Evolutionary conservation across 805 yeast species (phyloP), one percentile per base, ranked within the genome.

Genomic region (Scheffersomyces amazonensis): DNA sequence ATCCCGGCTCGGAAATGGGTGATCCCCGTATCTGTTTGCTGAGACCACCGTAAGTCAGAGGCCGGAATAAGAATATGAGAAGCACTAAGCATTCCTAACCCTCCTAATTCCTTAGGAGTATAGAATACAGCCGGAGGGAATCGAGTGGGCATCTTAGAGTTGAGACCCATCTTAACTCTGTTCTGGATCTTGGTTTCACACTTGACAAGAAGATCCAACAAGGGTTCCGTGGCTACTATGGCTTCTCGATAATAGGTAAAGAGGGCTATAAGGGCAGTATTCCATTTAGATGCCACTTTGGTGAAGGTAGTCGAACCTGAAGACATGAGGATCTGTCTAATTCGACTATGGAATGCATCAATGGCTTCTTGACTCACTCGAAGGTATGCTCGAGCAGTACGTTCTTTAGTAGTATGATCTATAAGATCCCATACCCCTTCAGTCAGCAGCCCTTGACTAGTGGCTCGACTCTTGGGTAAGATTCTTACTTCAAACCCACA

Each of bases 81-180:
- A 0, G 98, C 98, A 70, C 96, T 87, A 18, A 93, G 68, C 99
- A 93, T 93, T 18, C 99, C 99, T 31, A 93, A 66, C 31, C 99
- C 99, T 35, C 99, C 99, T 3, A 93, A 66, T 58, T 93, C 99
- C 50, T 90, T 91, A 0, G 99, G 99, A 0, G 99, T 89, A 57
- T 93, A 93, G 53, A 93, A 93, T 0, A 93, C 99, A 3, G 97
- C 97, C 0, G 99, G 99, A 3, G 99, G 99, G 64, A 93, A 93
- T 39, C 99, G 73, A 0, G 96, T 82, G 1, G 99, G 99, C 99
- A 93, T 93, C 62, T 93, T 93, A 11, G 98, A 91, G 53, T 93
- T 93, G 43, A 93, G 71, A 0, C 99, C 99, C 66, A 91, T 76
- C 56, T 93, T 93, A 15, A 93, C 96, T 47, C 96, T 74, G 38